Evolutionary conservation across 768 basidiomycete genomes (phyloP), one percentile per base, ranked within the genome.

Genomic region (Exidia glandulosa): DNA sequence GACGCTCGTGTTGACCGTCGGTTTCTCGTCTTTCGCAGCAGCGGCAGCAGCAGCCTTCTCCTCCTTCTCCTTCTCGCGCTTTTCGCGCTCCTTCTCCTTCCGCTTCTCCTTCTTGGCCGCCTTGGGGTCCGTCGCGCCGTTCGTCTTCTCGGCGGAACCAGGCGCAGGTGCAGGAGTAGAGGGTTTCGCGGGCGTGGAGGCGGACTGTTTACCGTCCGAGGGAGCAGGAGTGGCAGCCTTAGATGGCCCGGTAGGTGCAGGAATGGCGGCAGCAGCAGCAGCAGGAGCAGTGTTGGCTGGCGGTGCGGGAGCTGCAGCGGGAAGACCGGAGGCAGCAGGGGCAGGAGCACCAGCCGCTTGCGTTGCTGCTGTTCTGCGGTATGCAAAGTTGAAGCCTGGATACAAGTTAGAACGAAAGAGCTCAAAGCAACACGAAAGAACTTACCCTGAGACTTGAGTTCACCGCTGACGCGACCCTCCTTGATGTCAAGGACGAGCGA

Each of bases 381-480:
- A 95, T 2, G 90, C 90, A 65, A 93, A 99, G 75, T 98, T 96
- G 78, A 98, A 94, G 33, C 94, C 93, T 94, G 60, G 1, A 25
- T 16, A 6, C 13, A 45, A 23, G n/a, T n/a, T n/a, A n/a, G n/a
- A n/a, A n/a, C n/a, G n/a, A n/a, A n/a, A n/a, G n/a, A n/a, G n/a
- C n/a, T n/a, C n/a, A n/a, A n/a, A n/a, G n/a, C n/a, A n/a, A n/a
- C n/a, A n/a, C n/a, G n/a, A n/a, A n/a, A n/a, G n/a, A n/a, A 71
- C 77, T 59, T 57, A 88, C 94, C 95, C 78, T 94, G 90, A 66
- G 88, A 90, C 74, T 88, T 94, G 62, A 94, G 79, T 69, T 98
- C 94, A 0, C 88, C 87, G 60, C 90, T 94, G 52, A 99, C 83
- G 56, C 94, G 79, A 6, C 95, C 94, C 61, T 98, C 94, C 66